A percentile compares a stretch with the other conserved stretches of the same genome.
phyloP scores from a whole-genome alignment of 1,139 yeast species.

The Diutina siamensis region DNA sequence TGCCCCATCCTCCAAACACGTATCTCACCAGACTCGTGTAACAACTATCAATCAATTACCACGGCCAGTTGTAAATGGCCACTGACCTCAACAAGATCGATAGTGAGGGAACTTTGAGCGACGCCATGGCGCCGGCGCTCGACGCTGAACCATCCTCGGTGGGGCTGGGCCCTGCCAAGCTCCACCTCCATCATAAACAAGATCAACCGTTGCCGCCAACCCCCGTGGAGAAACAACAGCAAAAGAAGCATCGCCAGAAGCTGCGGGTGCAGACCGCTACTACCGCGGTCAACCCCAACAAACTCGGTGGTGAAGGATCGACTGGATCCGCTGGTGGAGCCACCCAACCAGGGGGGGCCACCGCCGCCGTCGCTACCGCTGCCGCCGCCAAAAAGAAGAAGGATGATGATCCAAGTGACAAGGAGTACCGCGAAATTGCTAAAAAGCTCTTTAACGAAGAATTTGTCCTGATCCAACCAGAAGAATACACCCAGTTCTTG shows the following conservation, averaged over 20 bases:
- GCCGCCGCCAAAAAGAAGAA: not conserved
- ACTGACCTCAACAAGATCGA: constrained; percentile 4
- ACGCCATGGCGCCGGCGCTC: not conserved
- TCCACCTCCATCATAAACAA: not conserved
- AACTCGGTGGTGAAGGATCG: not conserved
- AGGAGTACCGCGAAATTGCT: constrained; percentile 24
- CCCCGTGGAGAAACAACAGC: not conserved
- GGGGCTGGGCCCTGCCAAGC: not conserved
- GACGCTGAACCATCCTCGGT: not conserved
- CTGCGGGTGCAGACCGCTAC: not conserved
- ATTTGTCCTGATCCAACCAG: constrained; percentile 33
- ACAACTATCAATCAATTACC: not conserved
- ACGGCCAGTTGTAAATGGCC: not conserved
- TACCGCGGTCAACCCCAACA: not conserved
- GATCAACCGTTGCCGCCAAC: constrained; percentile 6
- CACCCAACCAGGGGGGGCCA: not conserved
- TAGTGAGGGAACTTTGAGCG: constrained; percentile 4
- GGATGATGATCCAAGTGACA: constrained; percentile 2
- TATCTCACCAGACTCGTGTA: not conserved
- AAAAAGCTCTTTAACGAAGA: constrained; percentile 25
- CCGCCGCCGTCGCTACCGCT: not conserved
- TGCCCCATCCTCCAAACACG: not conserved
- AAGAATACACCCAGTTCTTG: constrained; percentile 35
- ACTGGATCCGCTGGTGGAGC: not conserved
- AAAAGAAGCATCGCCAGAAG: not conserved